Evolutionary conservation across 2,329 filamentous ascomycete species (phyloP).

Genomic region (Paramyrothecium sp.): DNA sequence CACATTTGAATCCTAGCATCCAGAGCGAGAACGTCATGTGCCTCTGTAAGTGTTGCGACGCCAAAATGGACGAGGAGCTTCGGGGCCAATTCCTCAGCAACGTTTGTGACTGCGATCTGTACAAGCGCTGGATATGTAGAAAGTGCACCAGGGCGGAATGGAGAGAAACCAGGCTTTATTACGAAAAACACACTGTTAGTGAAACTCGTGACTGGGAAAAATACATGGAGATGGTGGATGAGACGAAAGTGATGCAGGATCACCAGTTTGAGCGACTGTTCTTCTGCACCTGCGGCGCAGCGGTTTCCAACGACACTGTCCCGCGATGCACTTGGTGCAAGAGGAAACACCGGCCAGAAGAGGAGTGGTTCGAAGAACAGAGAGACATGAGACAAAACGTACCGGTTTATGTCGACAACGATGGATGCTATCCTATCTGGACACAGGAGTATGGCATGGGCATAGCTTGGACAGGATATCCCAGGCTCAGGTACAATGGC

Average conservation of each 20-base stretch:
- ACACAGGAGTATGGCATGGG: neutral
- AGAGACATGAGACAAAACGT: neutral
- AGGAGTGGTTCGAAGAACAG: slow-evolving; percentile 4
- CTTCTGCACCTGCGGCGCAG: slow-evolving; percentile 8
- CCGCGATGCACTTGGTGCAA: slow-evolving; percentile 11
- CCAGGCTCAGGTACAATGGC: neutral
- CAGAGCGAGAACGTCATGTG: slow-evolving; percentile 7
- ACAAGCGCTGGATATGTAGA: slow-evolving; percentile 9
- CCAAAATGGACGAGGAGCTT: slow-evolving; percentile 1
- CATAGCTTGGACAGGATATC: neutral
- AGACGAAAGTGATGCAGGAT: neutral
- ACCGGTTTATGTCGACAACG: neutral
- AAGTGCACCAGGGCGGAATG: neutral
- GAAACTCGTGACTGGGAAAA: neutral
- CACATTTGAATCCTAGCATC: slow-evolving; percentile 2
- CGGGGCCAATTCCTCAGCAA: slow-evolving; percentile 4
- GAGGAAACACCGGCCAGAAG: slow-evolving; percentile 7
- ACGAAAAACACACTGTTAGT: neutral
- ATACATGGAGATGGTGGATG: neutral
- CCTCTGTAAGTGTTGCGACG: slow-evolving; percentile 8
- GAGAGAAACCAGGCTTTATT: neutral
- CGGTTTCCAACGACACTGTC: slow-evolving; percentile 1
- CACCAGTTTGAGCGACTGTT: slow-evolving; percentile 3
- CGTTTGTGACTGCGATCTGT: slow-evolving; percentile 10
- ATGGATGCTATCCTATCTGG: neutral